Percentiles rank a stretch among this genome's conserved stretches.
These are phyloP conservation scores for Chlorella sorokiniana DNA, from an alignment of 139 green algal species.

Conservation along the genomic window DNA sequence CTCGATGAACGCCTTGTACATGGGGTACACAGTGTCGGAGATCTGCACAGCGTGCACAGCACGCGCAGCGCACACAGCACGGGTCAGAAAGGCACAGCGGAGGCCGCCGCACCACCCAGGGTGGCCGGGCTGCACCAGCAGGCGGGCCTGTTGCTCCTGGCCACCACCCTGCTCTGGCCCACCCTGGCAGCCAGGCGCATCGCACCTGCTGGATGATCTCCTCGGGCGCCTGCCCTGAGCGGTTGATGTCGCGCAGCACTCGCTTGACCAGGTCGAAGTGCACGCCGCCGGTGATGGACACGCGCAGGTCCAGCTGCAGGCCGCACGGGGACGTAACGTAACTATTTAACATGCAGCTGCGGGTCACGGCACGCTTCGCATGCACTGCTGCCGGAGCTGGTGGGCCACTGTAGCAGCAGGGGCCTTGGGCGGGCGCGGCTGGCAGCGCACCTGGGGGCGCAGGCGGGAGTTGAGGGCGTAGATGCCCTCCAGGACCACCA, in stretches of 20 bases:
- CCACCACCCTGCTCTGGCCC: too few species aligned
- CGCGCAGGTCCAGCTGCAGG: constrained; percentile 83
- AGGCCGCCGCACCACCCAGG: too few species aligned
- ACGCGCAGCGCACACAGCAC: too few species aligned
- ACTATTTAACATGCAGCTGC: neutral
- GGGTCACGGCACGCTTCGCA: too few species aligned
- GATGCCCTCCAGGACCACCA: constrained; percentile 97
- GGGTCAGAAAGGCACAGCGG: too few species aligned
- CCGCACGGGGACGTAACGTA: neutral
- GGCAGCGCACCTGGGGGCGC: constrained; percentile 2
- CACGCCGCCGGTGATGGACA: constrained; percentile 92
- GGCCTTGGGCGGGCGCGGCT: too few species aligned
- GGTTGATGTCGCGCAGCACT: constrained; percentile 94
- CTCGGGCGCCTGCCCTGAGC: constrained; percentile 87
- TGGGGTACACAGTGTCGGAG: constrained; percentile 93
- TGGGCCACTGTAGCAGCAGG: too few species aligned
- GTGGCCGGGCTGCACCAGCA: too few species aligned
- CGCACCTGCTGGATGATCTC: constrained; percentile 94
- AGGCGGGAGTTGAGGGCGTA: constrained; percentile 86
- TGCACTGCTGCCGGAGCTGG: too few species aligned
- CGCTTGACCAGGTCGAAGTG: constrained; percentile 99
- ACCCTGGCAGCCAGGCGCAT: neutral
- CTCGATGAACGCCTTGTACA: constrained; percentile 99
- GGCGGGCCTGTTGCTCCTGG: too few species aligned
- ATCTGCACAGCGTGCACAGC: constrained; percentile 56